Evolutionary conservation across 2,329 filamentous ascomycete species (phyloP), one percentile per base, ranked within the genome.

Genomic region (Hortaea sp.): DNA sequence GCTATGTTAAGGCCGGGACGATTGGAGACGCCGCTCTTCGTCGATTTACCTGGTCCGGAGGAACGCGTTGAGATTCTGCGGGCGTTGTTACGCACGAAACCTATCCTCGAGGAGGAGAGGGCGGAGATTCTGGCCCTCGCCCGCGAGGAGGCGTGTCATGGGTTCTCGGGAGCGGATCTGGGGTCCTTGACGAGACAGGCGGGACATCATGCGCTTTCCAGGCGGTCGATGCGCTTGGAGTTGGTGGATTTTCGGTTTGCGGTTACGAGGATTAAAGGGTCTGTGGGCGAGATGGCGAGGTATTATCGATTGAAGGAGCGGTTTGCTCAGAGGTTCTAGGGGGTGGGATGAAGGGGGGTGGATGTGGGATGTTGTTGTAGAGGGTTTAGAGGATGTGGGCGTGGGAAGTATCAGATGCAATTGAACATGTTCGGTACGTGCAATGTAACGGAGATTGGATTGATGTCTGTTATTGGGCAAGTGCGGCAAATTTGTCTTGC

Each of bases 1-100:
- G 92, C 92, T 1, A 94, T 98, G 80, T 76, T 97, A 7, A 83
- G 92, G 1, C 90, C 92, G 0, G 92, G 92, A 0, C 82, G 92
- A 28, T 75, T 98, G 1, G 90, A 89, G 53, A 90, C 84, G 0
- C 78, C 84, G n/a, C 75, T 97, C 28, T 95, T 90, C 56, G 84
- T 98, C 35, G 89, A 92, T 58, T 70, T 97, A 0, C 92, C 92
- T 0, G 82, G 80, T 28, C 72, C 82, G 0, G 74, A 81, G 6
- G 88, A 95, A 62, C 77, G 92, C 10, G 85, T 85, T 0, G 88
- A 94, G 47, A 98, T 98, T 50, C 72, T 98, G 20, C 75, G 75
- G 46, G 87, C 89, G 2, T 61, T 84, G 48, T 68, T 81, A 29
- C 71, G 71, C 45, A 73, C 71, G 13, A 70, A 75, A 30, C 69